Percentiles rank a stretch among this genome's conserved stretches.
These are phyloP conservation scores for Blastobotrys attinorum DNA, from an alignment of 805 yeast species.

Conservation along the genomic window DNA sequence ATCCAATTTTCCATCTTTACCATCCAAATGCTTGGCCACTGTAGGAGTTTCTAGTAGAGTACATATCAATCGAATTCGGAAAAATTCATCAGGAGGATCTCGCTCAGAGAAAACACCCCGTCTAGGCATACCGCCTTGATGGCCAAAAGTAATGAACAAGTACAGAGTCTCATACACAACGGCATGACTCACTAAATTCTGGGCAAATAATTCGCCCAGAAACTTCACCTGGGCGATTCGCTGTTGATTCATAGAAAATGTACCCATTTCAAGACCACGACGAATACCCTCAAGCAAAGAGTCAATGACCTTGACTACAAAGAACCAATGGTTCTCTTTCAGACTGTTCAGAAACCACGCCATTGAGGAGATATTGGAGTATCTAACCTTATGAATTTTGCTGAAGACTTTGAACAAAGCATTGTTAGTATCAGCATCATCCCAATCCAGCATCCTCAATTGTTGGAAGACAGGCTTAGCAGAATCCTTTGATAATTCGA, in stretches of 20 bases:
- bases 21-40: slow-evolving; percentile 3
- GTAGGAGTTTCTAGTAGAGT: slow-evolving; percentile 32
- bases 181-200: slow-evolving; percentile 37
- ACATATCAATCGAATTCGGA: slow-evolving; percentile 54
- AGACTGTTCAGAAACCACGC: slow-evolving; percentile 40
- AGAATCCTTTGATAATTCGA: slow-evolving; percentile 39
- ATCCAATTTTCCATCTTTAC: slow-evolving; percentile 23
- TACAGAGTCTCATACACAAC: slow-evolving; percentile 46
- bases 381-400: slow-evolving; percentile 54
- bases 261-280: slow-evolving; percentile 58
- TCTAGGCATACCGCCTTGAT: slow-evolving; percentile 50
- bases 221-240: slow-evolving; percentile 56
- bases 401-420: slow-evolving; percentile 40
- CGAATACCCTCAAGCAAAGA: slow-evolving; percentile 53
- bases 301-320: slow-evolving; percentile 49
- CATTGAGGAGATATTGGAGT: slow-evolving; percentile 44
- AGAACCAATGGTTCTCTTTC: slow-evolving; percentile 30
- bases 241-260: slow-evolving; percentile 49
- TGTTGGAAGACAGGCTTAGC: slow-evolving; percentile 31
- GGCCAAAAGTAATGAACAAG: slow-evolving; percentile 56
- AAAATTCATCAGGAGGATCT: slow-evolving; percentile 66
- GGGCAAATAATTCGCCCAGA: slow-evolving; percentile 49
- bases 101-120: slow-evolving; percentile 33
- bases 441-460: slow-evolving; percentile 41
- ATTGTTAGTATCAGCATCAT: slow-evolving; percentile 29